A percentile compares a stretch with the other conserved stretches of the same genome.
phyloP scores from a whole-genome alignment of 2,329 filamentous ascomycete genomes.

The Fusarium penzigii region DNA sequence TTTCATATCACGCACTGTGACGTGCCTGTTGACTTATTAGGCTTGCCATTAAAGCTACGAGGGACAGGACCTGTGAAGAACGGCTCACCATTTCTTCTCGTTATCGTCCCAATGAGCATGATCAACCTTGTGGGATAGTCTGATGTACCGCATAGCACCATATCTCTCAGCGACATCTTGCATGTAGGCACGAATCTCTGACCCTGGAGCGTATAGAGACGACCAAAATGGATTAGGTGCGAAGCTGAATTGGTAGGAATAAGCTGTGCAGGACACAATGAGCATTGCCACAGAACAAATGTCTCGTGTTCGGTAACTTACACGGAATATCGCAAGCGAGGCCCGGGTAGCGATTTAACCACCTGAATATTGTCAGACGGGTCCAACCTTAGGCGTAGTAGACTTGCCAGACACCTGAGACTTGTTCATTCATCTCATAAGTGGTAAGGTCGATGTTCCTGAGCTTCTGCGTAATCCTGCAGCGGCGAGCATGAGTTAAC shows the following conservation, averaged over 20 bases:
- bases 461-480: conserved; percentile 6
- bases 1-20: not conserved
- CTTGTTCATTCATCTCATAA: conserved; percentile 9
- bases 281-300: not conserved
- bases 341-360: conserved; percentile 12
- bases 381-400: not conserved
- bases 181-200: conserved; percentile 12
- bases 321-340: conserved; percentile 15
- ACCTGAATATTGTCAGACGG: conserved; percentile 5
- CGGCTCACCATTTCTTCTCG: conserved; percentile 1
- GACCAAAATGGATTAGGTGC: conserved; percentile 12
- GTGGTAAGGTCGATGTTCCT: conserved; percentile 8
- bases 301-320: no score
- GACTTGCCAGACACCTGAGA: conserved; percentile 8
- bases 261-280: not conserved
- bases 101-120: conserved; percentile 1
- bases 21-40: not conserved
- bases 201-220: conserved; percentile 7
- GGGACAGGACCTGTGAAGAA: no score
- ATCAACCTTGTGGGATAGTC: conserved; percentile 4
- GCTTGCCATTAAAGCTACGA: no score
- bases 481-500: not conserved
- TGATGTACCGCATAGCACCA: conserved; percentile 8
- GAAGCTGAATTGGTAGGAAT: conserved; percentile 11
- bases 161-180: conserved; percentile 9